phyloP scores from a whole-genome alignment of 2,329 filamentous ascomycete species.

The Beauveria scarabaeidicola region DNA sequence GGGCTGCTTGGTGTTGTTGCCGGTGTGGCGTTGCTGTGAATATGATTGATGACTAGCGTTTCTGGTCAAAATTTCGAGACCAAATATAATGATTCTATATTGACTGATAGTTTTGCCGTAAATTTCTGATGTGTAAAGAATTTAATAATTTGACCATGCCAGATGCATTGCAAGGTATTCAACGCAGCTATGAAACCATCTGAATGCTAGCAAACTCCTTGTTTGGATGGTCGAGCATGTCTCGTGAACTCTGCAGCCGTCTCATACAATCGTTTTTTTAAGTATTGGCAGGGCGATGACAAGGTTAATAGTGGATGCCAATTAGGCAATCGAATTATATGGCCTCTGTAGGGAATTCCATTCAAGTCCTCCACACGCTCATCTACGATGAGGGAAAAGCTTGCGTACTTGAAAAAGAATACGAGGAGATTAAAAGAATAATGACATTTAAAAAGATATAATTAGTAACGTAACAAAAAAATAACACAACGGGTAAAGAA shows the following conservation, averaged over 20 bases:
- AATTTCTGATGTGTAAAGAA: background rate
- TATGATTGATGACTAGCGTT: background rate
- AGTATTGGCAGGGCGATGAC: background rate
- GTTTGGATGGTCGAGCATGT: slow-evolving; percentile 46
- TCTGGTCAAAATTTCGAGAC: background rate
- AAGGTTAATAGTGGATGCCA: background rate
- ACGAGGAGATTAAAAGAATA: background rate
- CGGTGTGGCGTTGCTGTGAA: background rate
- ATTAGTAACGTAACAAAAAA: background rate
- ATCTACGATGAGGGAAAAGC: too few relatives aligned
- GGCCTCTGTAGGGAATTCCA: background rate
- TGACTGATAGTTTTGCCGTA: too few relatives aligned
- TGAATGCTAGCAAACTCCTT: slow-evolving; percentile 51
- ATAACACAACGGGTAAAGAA: background rate
- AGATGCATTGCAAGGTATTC: background rate
- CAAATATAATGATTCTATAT: background rate
- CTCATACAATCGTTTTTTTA: slow-evolving; percentile 31
- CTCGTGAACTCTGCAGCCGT: slow-evolving; percentile 38
- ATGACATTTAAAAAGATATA: background rate
- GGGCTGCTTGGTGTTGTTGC: background rate
- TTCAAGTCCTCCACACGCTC: too few relatives aligned
- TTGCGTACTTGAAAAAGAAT: too few relatives aligned
- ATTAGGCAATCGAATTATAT: background rate
- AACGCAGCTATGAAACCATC: background rate
- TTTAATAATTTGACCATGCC: background rate